A percentile compares a stretch with the other conserved stretches of the same genome.
These are phyloP conservation scores for Cercophora sp. DNA, from an alignment of 495 filamentous ascomycete species.

Conservation along the genomic window DNA sequence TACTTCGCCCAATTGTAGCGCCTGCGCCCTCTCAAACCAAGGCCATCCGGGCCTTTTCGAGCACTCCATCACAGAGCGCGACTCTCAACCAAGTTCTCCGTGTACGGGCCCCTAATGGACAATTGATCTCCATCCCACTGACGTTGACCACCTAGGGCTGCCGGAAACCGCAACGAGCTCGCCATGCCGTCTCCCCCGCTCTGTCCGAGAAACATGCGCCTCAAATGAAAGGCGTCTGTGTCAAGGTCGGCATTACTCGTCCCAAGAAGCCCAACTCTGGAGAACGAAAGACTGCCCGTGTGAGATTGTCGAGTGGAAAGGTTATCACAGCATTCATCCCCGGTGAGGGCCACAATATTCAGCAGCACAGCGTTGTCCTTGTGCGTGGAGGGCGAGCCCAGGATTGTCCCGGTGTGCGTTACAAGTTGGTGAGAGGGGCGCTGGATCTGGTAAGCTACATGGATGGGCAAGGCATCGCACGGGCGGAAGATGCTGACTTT, in stretches of 20 bases:
- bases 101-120: slow-evolving; percentile 32
- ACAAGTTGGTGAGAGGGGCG: slow-evolving; percentile 85
- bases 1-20: slow-evolving; percentile 1
- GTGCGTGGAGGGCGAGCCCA: slow-evolving; percentile 86
- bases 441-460: slow-evolving; percentile 78
- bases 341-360: slow-evolving; percentile 96
- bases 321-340: slow-evolving; percentile 89
- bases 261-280: slow-evolving; percentile 99
- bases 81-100: slow-evolving; percentile 60
- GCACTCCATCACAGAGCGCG: slow-evolving; percentile 46
- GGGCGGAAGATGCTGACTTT: background rate
- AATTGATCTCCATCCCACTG: background rate
- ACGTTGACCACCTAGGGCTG: slow-evolving; percentile 54
- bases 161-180: slow-evolving; percentile 67
- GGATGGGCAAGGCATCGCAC: background rate
- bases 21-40: background rate
- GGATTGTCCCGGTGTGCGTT: slow-evolving; percentile 98
- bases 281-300: slow-evolving; percentile 85
- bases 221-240: slow-evolving; percentile 88
- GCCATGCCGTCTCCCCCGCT: slow-evolving; percentile 81
- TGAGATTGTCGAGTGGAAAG: slow-evolving; percentile 81
- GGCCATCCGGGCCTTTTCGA: slow-evolving; percentile 45
- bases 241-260: slow-evolving; percentile 85
- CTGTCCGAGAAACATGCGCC: slow-evolving; percentile 64
- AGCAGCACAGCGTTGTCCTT: slow-evolving; percentile 95